phyloP scores from a whole-genome alignment of 164 flowering plant genomes.

The Magnolia changhungtana region DNA sequence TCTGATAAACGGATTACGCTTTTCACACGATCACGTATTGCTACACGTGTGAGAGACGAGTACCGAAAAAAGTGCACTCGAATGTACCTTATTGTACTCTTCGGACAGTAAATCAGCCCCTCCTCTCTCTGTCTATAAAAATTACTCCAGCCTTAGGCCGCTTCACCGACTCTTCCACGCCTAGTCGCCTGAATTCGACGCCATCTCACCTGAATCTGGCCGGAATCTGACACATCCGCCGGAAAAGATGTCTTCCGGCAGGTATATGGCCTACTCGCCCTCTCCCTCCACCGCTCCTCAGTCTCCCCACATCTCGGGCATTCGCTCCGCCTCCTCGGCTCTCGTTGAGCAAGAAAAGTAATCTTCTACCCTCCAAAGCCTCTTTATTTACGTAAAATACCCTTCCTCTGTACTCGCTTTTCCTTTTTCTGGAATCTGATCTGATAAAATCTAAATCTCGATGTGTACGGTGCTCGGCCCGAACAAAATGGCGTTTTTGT shows the following conservation, averaged over 20 bases:
- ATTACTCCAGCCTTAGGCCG: neutral
- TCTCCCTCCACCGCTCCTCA: constrained; percentile 82
- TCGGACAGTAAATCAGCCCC: constrained; percentile 7
- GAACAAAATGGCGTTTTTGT: neutral
- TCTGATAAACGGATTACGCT: no score
- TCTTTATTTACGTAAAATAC: neutral
- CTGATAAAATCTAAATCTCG: neutral
- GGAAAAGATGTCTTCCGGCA: constrained; percentile 59
- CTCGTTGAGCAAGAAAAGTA: constrained; percentile 87
- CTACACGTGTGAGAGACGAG: neutral
- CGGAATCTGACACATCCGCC: constrained; percentile 27
- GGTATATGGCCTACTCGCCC: constrained; percentile 92
- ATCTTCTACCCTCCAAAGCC: neutral
- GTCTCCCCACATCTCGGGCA: constrained; percentile 75
- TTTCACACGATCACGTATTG: no score
- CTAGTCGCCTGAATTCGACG: neutral
- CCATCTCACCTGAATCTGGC: constrained; percentile 17
- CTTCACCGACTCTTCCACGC: constrained; percentile 30
- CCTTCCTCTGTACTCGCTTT: neutral
- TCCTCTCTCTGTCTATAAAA: neutral
- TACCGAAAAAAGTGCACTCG: neutral
- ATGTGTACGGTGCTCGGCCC: neutral
- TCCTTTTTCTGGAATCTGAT: neutral
- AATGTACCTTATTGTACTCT: neutral
- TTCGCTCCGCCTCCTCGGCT: constrained; percentile 61